A percentile compares a stretch with the other conserved stretches of the same genome.
phyloP scores from a whole-genome alignment of 257 asterid species.

The Forsythia viridissima region DNA sequence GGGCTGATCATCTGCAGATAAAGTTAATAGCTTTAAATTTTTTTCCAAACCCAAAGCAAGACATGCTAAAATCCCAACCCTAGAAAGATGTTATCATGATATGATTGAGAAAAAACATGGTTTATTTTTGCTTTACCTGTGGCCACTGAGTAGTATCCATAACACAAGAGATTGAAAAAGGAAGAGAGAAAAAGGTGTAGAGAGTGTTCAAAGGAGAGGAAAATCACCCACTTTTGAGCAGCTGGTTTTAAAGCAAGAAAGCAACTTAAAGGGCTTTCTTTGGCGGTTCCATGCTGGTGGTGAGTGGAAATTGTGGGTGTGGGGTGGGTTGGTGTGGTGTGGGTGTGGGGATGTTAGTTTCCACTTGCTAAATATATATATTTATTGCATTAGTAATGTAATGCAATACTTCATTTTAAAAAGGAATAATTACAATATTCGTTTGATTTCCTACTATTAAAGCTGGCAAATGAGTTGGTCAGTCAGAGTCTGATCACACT shows the following conservation, averaged over 20 bases:
- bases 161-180: constrained; percentile 33
- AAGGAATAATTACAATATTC: too few relatives aligned
- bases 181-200: constrained; percentile 25
- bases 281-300: constrained; percentile 52
- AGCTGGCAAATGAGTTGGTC: too few relatives aligned
- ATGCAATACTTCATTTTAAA: neutral
- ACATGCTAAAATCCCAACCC: constrained; percentile 39
- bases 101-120: constrained; percentile 33
- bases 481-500: too few relatives aligned
- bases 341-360: constrained; percentile 7
- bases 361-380: constrained; percentile 9
- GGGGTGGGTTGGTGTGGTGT: neutral
- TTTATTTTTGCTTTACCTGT: constrained; percentile 67
- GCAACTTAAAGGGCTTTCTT: constrained; percentile 56
- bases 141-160: constrained; percentile 98
- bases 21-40: neutral
- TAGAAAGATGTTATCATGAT: constrained; percentile 57
- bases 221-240: constrained; percentile 52
- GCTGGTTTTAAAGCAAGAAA: constrained; percentile 65
- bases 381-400: neutral
- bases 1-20: constrained; percentile 3
- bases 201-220: constrained; percentile 43
- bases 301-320: constrained; percentile 29
- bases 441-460: neutral
- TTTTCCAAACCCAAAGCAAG: constrained; percentile 22